Evolutionary conservation across 1,284 basidiomycete species (phyloP), one percentile per base, ranked within the genome.

Genomic region (Leccinum subspadiceum): DNA sequence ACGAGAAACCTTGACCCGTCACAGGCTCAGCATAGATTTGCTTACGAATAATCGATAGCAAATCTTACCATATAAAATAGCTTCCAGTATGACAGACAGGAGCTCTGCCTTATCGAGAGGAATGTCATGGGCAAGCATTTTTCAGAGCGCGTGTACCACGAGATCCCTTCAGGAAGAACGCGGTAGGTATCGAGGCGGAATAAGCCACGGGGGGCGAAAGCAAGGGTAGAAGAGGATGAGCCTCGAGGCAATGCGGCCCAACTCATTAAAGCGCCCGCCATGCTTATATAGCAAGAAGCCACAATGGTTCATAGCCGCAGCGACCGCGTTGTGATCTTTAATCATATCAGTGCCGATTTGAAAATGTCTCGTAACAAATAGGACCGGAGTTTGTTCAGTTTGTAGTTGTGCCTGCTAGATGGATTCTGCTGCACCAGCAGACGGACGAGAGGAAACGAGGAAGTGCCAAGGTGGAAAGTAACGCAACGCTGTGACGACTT

Each of bases 51-150:
- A 20, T 54, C 12, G 22, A 7, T 15, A 24, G 17, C 5, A 8
- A 12, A 1, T 35, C 56, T 62, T 57, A 70, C 24, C 68, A 39
- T 70, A 69, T 39, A 70, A 51, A 12, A 68, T 17, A 0, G 58
- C 59, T 54, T 70, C 70, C 48, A 70, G 39, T 10, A 72, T 2
- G 7, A 60, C 46, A 0, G 68, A 57, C 33, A 69, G 29, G 15
- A 70, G 55, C 35, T 62, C 69, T 44, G 67, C 68, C 52, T 69
- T 54, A 41, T 64, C 67, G 44, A 70, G 35, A 4, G 65, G 20
- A 7, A 52, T 52, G 5, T 31, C 50, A 17, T 52, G 24, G 7
- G 9, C 29, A 31, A 7, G n/a, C 50, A 52, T 52, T 31, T 22
- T 20, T 2, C 29, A 17, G n/a, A 29, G 26, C 12, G 10, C 29